phyloP scores from a whole-genome alignment of 345 rosid species.

The Pistacia integerrima region DNA sequence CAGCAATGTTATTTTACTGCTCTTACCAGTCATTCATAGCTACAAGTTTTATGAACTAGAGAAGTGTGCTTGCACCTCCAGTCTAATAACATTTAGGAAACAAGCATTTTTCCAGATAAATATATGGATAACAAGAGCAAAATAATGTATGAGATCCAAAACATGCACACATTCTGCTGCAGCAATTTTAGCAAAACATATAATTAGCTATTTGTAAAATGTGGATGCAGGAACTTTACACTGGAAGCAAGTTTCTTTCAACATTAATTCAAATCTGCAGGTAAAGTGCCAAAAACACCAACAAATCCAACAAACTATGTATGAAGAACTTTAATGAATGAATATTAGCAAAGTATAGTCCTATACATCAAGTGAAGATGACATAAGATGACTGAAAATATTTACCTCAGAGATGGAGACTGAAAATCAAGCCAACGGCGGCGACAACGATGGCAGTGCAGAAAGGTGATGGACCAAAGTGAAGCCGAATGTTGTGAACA shows the following conservation, averaged over 20 bases:
- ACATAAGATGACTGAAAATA: too few species aligned
- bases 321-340: not conserved
- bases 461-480: too few species aligned
- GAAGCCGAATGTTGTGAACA: too few species aligned
- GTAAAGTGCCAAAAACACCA: conserved; percentile 34
- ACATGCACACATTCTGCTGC: not conserved
- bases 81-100: too few species aligned
- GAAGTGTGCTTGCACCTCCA: too few species aligned
- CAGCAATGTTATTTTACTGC: not conserved
- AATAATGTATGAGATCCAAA: too few species aligned
- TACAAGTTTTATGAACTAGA: not conserved
- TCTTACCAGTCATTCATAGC: not conserved
- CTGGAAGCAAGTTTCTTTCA: conserved; percentile 90
- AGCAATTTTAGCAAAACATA: not conserved
- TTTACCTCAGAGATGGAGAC: too few species aligned
- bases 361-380: too few species aligned
- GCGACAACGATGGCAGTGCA: too few species aligned
- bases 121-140: too few species aligned
- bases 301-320: not conserved
- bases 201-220: conserved; percentile 11
- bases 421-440: too few species aligned
- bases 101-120: too few species aligned
- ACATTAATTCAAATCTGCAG: conserved; percentile 76
- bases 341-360: not conserved
- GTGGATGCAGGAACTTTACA: conserved; percentile 77